Conservation (phyloP, 768 basidiomycete species). For the Mycena indigotica region DNA sequence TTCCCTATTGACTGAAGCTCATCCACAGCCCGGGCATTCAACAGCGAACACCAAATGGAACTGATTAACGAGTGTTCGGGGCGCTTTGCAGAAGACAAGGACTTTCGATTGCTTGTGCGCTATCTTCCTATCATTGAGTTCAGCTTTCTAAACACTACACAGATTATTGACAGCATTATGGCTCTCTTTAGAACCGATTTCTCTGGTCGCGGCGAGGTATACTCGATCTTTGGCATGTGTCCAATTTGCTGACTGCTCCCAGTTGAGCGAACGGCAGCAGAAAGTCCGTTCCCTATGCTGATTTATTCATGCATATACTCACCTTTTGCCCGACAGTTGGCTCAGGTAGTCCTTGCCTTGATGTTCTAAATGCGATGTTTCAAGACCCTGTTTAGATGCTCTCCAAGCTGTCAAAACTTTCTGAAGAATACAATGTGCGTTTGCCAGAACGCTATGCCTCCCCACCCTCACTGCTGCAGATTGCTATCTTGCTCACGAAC, state of each 20-base stretch:
- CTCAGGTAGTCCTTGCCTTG: too few relatives aligned
- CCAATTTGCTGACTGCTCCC: constrained; percentile 89
- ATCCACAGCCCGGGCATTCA: constrained; percentile 80
- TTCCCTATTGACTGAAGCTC: not conserved
- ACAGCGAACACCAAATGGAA: constrained; percentile 96
- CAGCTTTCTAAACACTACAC: constrained; percentile 10
- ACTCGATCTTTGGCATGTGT: constrained; percentile 84
- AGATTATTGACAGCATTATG: constrained; percentile 98
- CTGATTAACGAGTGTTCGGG: constrained; percentile 87
- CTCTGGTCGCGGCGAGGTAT: constrained; percentile 81
- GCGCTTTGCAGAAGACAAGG: constrained; percentile 88
- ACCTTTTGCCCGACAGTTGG: too few relatives aligned
- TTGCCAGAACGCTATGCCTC: constrained; percentile 5
- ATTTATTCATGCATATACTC: too few relatives aligned
- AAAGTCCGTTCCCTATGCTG: too few relatives aligned
- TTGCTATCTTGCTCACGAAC: constrained; percentile 87
- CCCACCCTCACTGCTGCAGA: constrained; percentile 43
- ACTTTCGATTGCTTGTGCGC: constrained; percentile 69
- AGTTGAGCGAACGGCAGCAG: constrained; percentile 92
- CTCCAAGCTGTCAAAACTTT: constrained; percentile 85
- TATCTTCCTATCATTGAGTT: not conserved
- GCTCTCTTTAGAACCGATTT: constrained; percentile 94
- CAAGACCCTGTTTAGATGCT: constrained; percentile 63
- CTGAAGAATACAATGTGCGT: constrained; percentile 87
- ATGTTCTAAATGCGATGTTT: too few relatives aligned